phyloP scores from a whole-genome alignment of 495 filamentous ascomycete species.

The Diplogelasinospora grovesii region DNA sequence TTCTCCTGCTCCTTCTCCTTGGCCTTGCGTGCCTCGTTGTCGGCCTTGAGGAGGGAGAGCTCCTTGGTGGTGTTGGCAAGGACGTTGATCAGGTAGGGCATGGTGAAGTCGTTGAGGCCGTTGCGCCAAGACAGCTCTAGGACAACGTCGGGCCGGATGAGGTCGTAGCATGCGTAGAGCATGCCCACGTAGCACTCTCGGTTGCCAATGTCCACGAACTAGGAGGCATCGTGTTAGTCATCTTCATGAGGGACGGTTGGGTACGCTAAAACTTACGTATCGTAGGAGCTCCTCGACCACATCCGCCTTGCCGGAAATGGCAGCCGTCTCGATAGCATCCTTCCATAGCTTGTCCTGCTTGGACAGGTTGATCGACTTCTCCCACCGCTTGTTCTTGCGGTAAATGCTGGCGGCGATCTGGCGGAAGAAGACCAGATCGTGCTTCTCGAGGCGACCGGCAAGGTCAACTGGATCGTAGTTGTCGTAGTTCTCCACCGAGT shows the following conservation, averaged over 20 bases:
- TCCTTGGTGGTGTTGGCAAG: conserved; percentile 83
- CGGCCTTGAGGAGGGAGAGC: conserved; percentile 78
- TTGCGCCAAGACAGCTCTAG: conserved; percentile 97
- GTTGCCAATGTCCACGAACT: conserved; percentile 99
- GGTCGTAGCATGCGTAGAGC: conserved; percentile 97
- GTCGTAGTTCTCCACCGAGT: conserved; percentile 97
- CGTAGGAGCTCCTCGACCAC: conserved; percentile 92
- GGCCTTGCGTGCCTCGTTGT: conserved; percentile 95
- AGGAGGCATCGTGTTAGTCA: conserved; percentile 29
- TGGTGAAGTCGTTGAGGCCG: conserved; percentile 92
- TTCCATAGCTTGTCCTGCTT: conserved; percentile 99
- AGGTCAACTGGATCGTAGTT: conserved; percentile 98
- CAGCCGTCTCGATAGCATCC: conserved; percentile 97
- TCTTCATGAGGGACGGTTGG: too few species aligned
- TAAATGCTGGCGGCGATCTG: conserved; percentile 98
- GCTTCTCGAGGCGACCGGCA: conserved; percentile 86
- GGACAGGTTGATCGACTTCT: conserved; percentile 95
- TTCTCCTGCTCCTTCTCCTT: conserved; percentile 80
- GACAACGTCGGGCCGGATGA: conserved; percentile 84
- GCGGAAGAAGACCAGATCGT: conserved; percentile 98
- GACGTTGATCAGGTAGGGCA: conserved; percentile 99
- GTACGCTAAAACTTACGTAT: conserved; percentile 75
- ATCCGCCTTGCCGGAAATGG: conserved; percentile 84
- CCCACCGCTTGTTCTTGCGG: conserved; percentile 99
- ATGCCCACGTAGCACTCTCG: conserved; percentile 98